These are phyloP conservation scores for Xylariaceae sp. DNA, from an alignment of 2,329 filamentous ascomycete species.

Conservation along the genomic window DNA sequence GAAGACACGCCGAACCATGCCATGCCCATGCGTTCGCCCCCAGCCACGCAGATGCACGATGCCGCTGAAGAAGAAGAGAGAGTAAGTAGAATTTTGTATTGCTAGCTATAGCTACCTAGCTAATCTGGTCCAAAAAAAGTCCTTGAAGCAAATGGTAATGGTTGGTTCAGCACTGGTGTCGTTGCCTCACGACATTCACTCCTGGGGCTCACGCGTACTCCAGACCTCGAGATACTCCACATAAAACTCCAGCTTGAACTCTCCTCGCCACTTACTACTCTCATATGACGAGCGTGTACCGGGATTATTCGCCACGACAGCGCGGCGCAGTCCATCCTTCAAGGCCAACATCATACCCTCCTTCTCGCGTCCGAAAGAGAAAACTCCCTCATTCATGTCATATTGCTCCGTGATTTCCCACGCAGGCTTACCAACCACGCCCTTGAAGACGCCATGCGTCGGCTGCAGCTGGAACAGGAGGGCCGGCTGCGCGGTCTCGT, in stretches of 20 bases:
- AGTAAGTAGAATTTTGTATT: too few relatives aligned
- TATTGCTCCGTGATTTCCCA: not conserved
- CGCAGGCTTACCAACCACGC: not conserved
- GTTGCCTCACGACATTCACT: not conserved
- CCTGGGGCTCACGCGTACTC: not conserved
- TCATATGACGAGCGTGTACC: not conserved
- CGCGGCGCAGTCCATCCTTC: not conserved
- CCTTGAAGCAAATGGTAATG: too few relatives aligned
- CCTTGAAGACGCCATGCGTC: not conserved
- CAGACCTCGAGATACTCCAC: slow-evolving; percentile 1
- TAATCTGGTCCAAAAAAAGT: too few relatives aligned
- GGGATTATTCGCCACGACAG: not conserved
- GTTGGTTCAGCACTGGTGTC: too few relatives aligned
- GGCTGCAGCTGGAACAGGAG: not conserved
- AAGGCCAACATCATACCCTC: not conserved
- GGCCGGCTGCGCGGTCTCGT: not conserved
- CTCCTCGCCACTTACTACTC: not conserved
- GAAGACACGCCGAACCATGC: too few relatives aligned
- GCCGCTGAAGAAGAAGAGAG: too few relatives aligned
- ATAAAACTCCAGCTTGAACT: not conserved
- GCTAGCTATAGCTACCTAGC: too few relatives aligned
- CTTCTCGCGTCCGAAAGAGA: not conserved
- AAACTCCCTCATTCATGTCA: not conserved
- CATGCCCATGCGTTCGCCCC: too few relatives aligned
- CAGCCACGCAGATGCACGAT: too few relatives aligned